Evolutionary conservation across 495 filamentous ascomycete genomes (phyloP), one percentile per base, ranked within the genome.

Genomic region (Neurospora tetrasperma): DNA sequence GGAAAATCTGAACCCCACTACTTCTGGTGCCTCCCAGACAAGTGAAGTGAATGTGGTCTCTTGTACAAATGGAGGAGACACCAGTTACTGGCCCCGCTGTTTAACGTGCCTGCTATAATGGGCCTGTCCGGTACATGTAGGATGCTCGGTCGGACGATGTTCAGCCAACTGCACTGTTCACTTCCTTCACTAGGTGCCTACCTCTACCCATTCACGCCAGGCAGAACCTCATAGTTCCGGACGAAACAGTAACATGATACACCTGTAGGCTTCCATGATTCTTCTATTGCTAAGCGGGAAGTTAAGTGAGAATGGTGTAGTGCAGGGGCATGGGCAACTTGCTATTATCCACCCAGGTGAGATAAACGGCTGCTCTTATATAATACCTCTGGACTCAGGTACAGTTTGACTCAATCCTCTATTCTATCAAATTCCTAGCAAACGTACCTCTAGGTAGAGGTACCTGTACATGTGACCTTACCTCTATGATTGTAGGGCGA

Each of bases 361-460:
- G 6, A 27, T 12, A 54, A 12, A 0, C 2, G 20, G 20, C 20
- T 54, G 10, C 11, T 54, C 2, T 23, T 54, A 14, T 54, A 23
- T n/a, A 20, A 11, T 11, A 11, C n/a, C n/a, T n/a, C n/a, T n/a
- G n/a, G n/a, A 4, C 9, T 0, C 5, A 23, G n/a, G 46, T 0
- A 3, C 2, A 54, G 46, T 27, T 54, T 54, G 46, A 54, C 46
- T 54, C 23, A 23, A 23, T 23, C 23, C 23, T 23, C 23, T 23
- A 23, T 23, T 23, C 23, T 23, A 23, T 23, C 23, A 23, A 23
- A 23, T 23, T 23, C 23, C 23, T 23, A 31, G 27, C 27, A 31
- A 31, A 31, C 2, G 27, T 31, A 27, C 27, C 27, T 27, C 27
- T 27, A 31, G 27, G 27, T 38, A 6, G 35, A 38, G 35, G 35